A percentile compares a stretch with the other conserved stretches of the same genome.
Evolutionary conservation across 2,329 filamentous ascomycete species (phyloP).

Genomic region (Beauveria asiatica): DNA sequence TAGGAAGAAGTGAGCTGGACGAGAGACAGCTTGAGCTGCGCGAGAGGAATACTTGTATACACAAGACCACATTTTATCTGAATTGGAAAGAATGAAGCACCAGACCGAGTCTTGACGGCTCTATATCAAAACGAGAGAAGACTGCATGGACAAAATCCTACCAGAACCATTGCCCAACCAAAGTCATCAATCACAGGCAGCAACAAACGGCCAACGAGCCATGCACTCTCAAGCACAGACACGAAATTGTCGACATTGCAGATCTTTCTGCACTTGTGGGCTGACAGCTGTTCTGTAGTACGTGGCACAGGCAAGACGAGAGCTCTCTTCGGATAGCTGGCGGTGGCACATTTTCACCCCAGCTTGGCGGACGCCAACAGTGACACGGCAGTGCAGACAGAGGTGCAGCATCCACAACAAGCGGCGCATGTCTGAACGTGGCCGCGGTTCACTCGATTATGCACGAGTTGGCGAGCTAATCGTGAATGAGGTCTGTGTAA

Average conservation of each 20-base stretch:
- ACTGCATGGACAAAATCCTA: neutral
- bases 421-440: neutral
- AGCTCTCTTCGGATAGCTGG: constrained; percentile 2
- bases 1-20: neutral
- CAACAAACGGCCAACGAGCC: neutral
- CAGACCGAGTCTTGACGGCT: neutral
- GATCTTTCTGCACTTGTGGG: neutral
- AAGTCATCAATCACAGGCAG: neutral
- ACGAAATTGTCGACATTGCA: neutral
- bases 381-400: constrained; percentile 3
- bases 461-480: neutral
- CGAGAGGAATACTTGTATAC: neutral
- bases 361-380: neutral
- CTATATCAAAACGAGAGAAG: neutral
- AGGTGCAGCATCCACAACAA: neutral
- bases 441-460: neutral
- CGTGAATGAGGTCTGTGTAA: neutral
- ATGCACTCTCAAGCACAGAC: neutral
- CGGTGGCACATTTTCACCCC: neutral
- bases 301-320: constrained; percentile 2
- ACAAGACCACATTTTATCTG: neutral
- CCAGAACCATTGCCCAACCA: neutral
- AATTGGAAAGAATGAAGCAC: neutral
- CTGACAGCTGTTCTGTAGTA: constrained; percentile 4
- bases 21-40: neutral